Evolutionary conservation across 2,329 filamentous ascomycete genomes (phyloP).

Genomic region (Aspergillus vadensis): DNA sequence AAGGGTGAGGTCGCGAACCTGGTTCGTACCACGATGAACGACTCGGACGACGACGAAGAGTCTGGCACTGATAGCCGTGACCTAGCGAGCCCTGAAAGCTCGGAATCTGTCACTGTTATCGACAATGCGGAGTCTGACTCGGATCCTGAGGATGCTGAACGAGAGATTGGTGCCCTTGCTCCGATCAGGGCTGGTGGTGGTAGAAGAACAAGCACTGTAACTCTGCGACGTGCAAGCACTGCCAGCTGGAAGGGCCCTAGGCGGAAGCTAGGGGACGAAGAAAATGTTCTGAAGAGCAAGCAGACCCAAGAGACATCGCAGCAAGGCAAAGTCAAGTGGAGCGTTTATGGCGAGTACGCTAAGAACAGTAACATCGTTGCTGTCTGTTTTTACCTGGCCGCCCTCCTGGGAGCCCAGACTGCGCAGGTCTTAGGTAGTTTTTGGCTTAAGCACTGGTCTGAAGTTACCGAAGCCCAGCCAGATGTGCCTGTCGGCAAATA

Average conservation of each 20-base stretch:
- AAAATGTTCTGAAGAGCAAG: slow-evolving; percentile 70
- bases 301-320: slow-evolving; percentile 86
- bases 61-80: slow-evolving; percentile 56
- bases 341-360: slow-evolving; percentile 90
- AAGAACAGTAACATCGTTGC: slow-evolving; percentile 89
- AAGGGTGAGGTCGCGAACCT: slow-evolving; percentile 86
- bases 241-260: slow-evolving; percentile 85
- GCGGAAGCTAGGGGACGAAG: slow-evolving; percentile 81
- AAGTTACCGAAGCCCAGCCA: slow-evolving; percentile 66
- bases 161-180: slow-evolving; percentile 72
- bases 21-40: slow-evolving; percentile 68
- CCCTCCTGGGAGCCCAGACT: slow-evolving; percentile 77
- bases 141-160: slow-evolving; percentile 64
- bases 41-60: slow-evolving; percentile 47
- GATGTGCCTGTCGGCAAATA: slow-evolving; percentile 85
- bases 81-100: slow-evolving; percentile 70
- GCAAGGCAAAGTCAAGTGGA: slow-evolving; percentile 98
- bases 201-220: slow-evolving; percentile 69
- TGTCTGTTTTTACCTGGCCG: slow-evolving; percentile 75
- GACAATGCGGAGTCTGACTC: slow-evolving; percentile 54
- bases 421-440: slow-evolving; percentile 80
- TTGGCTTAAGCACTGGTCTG: slow-evolving; percentile 94
- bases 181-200: slow-evolving; percentile 70
- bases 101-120: slow-evolving; percentile 56
- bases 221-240: slow-evolving; percentile 84